Percentiles rank a stretch among this genome's conserved stretches.
Conservation (phyloP, 2,329 filamentous ascomycete species). For the Hirsutella rhossiliensis region DNA sequence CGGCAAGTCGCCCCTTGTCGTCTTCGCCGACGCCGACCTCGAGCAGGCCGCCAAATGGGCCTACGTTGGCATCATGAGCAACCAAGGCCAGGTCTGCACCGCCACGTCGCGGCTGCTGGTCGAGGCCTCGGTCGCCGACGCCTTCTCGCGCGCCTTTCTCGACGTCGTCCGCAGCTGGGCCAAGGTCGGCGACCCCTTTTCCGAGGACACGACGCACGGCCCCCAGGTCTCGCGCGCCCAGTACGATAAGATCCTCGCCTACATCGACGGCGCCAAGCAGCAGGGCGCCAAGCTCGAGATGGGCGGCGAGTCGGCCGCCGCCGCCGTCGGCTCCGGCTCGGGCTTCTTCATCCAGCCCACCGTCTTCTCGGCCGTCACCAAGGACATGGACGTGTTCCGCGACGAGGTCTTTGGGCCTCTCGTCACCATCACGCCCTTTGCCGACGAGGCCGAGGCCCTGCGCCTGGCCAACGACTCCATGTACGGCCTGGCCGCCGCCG, state of each 20-base stretch:
- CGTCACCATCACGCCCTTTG: slow-evolving; percentile 28
- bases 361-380: slow-evolving; percentile 28
- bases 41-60: slow-evolving; percentile 54
- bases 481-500: slow-evolving; percentile 48
- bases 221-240: slow-evolving; percentile 62
- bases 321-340: slow-evolving; percentile 19
- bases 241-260: slow-evolving; percentile 57
- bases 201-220: slow-evolving; percentile 58
- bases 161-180: slow-evolving; percentile 44
- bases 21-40: slow-evolving; percentile 54
- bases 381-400: slow-evolving; percentile 29
- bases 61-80: slow-evolving; percentile 40
- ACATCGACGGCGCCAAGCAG: slow-evolving; percentile 55
- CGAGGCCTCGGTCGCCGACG: slow-evolving; percentile 46
- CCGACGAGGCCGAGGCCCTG: slow-evolving; percentile 29
- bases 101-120: slow-evolving; percentile 54
- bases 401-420: slow-evolving; percentile 36
- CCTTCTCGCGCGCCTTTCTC: slow-evolving; percentile 52
- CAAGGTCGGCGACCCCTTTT: slow-evolving; percentile 60
- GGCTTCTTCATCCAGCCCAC: slow-evolving; percentile 35
- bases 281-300: slow-evolving; percentile 56
- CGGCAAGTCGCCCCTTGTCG: slow-evolving; percentile 52
- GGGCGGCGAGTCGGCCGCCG: slow-evolving; percentile 41
- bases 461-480: slow-evolving; percentile 36
- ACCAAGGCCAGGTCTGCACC: slow-evolving; percentile 54